Percentiles rank a stretch among this genome's conserved stretches.
Conservation (phyloP, 2,329 filamentous ascomycete species). For the Penicillium glabrum region DNA sequence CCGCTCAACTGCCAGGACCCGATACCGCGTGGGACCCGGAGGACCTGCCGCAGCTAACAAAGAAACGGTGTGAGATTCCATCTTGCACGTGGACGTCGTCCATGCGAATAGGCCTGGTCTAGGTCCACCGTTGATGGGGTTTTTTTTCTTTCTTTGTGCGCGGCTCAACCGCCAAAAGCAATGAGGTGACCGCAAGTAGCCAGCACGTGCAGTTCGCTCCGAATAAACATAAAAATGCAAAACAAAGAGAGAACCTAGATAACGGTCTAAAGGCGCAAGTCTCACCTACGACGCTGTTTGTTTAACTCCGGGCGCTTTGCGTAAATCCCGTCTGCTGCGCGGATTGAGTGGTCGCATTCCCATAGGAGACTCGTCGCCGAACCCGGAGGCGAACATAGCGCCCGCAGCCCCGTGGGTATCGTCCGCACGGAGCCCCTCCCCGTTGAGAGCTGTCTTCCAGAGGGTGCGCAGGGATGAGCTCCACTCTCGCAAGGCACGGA, state of each 20-base stretch:
- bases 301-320: slow-evolving; percentile 15
- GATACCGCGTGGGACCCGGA: background rate
- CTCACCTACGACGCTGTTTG: background rate
- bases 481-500: slow-evolving; percentile 72
- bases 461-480: slow-evolving; percentile 67
- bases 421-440: slow-evolving; percentile 62
- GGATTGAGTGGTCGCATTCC: slow-evolving; percentile 21
- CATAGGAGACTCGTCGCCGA: slow-evolving; percentile 30
- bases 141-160: background rate
- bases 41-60: slow-evolving; percentile 7
- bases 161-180: slow-evolving; percentile 7
- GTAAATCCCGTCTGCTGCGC: slow-evolving; percentile 27
- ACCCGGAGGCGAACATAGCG: slow-evolving; percentile 30
- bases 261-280: background rate
- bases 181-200: background rate
- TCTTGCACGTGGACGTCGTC: slow-evolving; percentile 5
- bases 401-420: slow-evolving; percentile 31
- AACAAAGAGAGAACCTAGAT: background rate
- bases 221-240: background rate
- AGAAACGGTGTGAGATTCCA: slow-evolving; percentile 20
- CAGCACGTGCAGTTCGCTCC: background rate
- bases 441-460: slow-evolving; percentile 70
- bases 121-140: background rate
- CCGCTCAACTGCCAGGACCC: slow-evolving; percentile 14
- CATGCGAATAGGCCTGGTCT: slow-evolving; percentile 6